Conservation (phyloP, 2,329 filamentous ascomycete genomes). For the Calonectria leucothoes region DNA sequence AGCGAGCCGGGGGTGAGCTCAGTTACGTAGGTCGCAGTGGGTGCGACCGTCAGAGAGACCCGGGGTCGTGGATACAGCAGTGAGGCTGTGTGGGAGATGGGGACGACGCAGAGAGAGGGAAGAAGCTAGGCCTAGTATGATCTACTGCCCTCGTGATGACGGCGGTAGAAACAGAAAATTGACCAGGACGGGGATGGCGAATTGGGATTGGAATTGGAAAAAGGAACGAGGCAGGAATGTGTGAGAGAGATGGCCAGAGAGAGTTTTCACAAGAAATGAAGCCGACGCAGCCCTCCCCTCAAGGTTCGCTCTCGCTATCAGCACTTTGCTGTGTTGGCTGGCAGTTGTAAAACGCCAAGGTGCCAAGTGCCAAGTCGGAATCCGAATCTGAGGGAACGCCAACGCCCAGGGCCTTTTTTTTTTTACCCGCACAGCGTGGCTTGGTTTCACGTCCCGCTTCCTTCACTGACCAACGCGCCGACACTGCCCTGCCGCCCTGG, state of each 20-base stretch:
- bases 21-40: conserved; percentile 1
- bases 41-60: background rate
- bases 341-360: background rate
- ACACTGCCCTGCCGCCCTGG: background rate
- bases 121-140: conserved; percentile 1
- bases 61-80: conserved; percentile 20
- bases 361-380: background rate
- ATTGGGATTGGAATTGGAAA: too few relatives aligned
- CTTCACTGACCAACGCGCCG: background rate
- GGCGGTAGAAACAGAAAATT: background rate
- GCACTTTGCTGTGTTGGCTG: background rate
- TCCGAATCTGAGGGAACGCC: background rate
- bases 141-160: background rate
- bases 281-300: background rate
- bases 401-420: background rate
- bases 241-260: background rate
- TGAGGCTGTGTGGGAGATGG: conserved; percentile 40
- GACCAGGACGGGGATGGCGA: background rate
- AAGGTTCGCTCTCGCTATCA: background rate
- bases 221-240: background rate
- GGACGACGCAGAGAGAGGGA: too few relatives aligned
- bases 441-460: conserved; percentile 19
- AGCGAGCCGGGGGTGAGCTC: background rate
- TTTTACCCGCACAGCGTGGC: background rate
- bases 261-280: background rate